A percentile compares a stretch with the other conserved stretches of the same genome.
These are phyloP conservation scores for Ceratocystis papillata DNA, from an alignment of 2,329 filamentous ascomycete species.

Conservation along the genomic window DNA sequence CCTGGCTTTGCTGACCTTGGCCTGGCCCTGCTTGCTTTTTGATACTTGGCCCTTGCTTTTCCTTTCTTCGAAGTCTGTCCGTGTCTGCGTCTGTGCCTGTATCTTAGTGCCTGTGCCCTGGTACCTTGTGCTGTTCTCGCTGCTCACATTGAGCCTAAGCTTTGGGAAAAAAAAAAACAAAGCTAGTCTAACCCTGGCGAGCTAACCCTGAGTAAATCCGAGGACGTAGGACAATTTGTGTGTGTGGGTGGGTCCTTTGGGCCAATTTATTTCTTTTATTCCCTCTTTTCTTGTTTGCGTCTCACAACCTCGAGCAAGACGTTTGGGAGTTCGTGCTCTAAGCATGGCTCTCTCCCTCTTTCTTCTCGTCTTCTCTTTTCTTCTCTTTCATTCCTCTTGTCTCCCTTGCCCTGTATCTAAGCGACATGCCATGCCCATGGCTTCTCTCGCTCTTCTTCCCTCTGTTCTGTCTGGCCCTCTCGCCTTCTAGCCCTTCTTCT, in stretches of 20 bases:
- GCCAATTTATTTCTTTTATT: not conserved
- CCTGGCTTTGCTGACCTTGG: not conserved
- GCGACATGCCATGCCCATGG: conserved; percentile 7
- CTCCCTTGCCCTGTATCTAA: not conserved
- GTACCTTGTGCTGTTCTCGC: not conserved
- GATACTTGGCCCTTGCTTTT: not conserved
- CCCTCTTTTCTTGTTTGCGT: not conserved
- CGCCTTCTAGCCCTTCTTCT: not conserved
- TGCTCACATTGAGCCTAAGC: not conserved
- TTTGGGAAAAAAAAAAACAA: not conserved
- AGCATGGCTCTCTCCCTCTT: not conserved
- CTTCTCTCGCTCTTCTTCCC: not conserved
- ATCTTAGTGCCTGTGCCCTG: conserved; percentile 6
- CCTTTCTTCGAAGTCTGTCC: not conserved
- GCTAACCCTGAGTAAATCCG: no score
- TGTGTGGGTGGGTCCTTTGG: not conserved
- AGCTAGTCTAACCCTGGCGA: not conserved
- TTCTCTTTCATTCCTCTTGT: conserved; percentile 3
- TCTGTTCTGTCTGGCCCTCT: not conserved
- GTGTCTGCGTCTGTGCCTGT: not conserved
- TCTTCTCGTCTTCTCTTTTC: not conserved
- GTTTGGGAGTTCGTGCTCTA: conserved; percentile 4
- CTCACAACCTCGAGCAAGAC: conserved; percentile 7
- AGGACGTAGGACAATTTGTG: no score
- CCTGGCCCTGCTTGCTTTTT: not conserved